Conservation (phyloP, 148 eudicot species). For the Cornus florida region DNA sequence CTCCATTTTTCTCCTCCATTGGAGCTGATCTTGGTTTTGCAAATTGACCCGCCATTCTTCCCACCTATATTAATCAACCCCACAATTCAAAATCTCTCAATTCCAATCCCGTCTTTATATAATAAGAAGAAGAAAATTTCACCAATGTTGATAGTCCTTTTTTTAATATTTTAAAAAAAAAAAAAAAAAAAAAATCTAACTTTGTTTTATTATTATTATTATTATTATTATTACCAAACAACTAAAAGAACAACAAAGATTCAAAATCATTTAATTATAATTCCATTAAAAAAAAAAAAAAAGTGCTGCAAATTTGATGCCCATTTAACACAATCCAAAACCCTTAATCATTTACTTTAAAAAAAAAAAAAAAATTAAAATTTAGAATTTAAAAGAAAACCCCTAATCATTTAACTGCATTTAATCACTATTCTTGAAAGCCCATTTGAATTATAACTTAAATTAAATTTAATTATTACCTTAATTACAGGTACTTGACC, state of each 20-base stretch:
- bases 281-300: no score
- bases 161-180: not conserved
- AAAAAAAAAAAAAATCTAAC: no score
- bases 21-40: conserved; percentile 53
- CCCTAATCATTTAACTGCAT: no score
- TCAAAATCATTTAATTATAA: not conserved
- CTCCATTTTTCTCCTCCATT: conserved; percentile 43
- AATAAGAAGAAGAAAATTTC: no score
- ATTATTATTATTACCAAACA: no score
- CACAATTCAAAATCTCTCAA: not conserved
- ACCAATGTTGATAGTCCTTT: not conserved
- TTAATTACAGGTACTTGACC: conserved; percentile 49
- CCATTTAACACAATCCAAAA: not conserved
- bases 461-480: conserved; percentile 17
- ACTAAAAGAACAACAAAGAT: no score
- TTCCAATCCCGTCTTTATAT: not conserved
- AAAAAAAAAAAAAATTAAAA: no score
- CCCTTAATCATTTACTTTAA: no score
- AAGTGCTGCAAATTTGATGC: not conserved
- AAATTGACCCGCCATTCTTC: conserved; percentile 61
- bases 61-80: conserved; percentile 30
- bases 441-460: no score
- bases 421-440: not conserved
- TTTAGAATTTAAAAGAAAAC: no score
- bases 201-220: no score